Conservation (phyloP, 2,329 filamentous ascomycete species). For the Pseudogymnoascus sp. region DNA sequence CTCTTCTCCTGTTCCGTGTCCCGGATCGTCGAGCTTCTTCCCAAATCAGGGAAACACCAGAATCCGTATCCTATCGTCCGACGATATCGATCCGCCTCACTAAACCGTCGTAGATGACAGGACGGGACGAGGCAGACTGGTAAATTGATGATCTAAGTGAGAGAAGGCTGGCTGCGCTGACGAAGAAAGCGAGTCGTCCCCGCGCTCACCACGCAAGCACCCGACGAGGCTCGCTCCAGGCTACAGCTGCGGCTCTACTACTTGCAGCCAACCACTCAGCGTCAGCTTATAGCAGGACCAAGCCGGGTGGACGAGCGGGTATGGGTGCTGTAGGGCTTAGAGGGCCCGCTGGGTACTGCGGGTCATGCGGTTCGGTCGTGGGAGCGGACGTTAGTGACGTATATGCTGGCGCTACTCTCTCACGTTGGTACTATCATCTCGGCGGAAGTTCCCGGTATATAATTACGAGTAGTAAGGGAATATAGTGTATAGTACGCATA, state of each 20-base stretch:
- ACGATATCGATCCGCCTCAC: background rate
- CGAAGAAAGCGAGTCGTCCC: background rate
- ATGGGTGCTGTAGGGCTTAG: background rate
- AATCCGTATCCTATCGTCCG: background rate
- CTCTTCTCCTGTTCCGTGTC: too few relatives aligned
- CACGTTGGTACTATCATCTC: background rate
- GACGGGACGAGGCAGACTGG: too few relatives aligned
- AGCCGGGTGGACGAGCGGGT: background rate
- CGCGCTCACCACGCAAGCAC: background rate
- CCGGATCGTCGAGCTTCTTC: background rate
- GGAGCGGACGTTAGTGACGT: background rate
- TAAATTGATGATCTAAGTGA: too few relatives aligned
- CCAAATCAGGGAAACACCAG: background rate
- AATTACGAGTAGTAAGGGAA: background rate
- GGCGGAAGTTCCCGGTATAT: background rate
- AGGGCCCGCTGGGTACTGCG: background rate
- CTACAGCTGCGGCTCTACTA: conserved; percentile 2
- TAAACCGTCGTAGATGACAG: background rate
- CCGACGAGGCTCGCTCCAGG: background rate
- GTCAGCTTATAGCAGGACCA: background rate
- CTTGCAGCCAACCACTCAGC: background rate
- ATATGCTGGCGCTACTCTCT: background rate
- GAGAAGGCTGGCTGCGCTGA: too few relatives aligned
- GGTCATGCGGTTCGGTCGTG: background rate
- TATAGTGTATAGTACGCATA: background rate